Base-by-base conservation (phyloP, 2,329 filamentous ascomycete species). In the Sporothrix pseudoabietina region DNA sequence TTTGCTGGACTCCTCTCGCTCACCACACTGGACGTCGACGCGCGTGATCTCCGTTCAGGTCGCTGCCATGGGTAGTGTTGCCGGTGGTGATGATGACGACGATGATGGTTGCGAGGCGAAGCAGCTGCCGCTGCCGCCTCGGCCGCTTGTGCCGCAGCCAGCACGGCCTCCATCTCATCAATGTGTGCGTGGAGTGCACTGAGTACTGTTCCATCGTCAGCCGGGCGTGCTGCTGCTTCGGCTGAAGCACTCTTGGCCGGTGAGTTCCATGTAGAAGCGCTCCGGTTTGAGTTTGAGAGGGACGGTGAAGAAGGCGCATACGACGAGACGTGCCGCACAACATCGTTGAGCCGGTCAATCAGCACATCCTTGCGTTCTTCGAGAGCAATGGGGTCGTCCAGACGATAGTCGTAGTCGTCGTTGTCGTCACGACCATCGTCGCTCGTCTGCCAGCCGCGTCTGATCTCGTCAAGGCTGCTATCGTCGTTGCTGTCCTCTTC, bases 291-390 rank as follows among this genome's bases (percentile, higher is more conserved):
- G 16, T 78, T 54, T 8, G 69, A 69, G 26, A 57, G 44, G 12
- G 69, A 49, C 12, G 68, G 68, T 71, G 57, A 80, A 61, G 70
- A 77, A 65, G 19, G 77, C 75, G 49, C 76, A 75, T 14, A 78
- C 76, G 49, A 71, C 22, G 77, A 78, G 8, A 85, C 77, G 59
- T 81, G 80, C 69, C 82, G 79, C n/a, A 82, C 79, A 30, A 85
- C 75, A 59, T 81, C 80, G 65, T 77, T 78, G 19, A 85, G 79
- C 44, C 83, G 81, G 75, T 84, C 82, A 41, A 87, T 82, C 71
- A 88, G 82, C 32, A 84, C 82, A 75, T 86, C 82, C 72, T 81
- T 82, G 78, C 80, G 81, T 74, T 82, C 82, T 61, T 80, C 79
- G 22, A 79, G 52, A 16, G 32, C 76, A 63, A 80, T 72, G 41